Percentiles rank a stretch among this genome's conserved stretches.
Conservation (phyloP, 371 early-diverging fungal species). For the Blastocladiella emersonii region DNA sequence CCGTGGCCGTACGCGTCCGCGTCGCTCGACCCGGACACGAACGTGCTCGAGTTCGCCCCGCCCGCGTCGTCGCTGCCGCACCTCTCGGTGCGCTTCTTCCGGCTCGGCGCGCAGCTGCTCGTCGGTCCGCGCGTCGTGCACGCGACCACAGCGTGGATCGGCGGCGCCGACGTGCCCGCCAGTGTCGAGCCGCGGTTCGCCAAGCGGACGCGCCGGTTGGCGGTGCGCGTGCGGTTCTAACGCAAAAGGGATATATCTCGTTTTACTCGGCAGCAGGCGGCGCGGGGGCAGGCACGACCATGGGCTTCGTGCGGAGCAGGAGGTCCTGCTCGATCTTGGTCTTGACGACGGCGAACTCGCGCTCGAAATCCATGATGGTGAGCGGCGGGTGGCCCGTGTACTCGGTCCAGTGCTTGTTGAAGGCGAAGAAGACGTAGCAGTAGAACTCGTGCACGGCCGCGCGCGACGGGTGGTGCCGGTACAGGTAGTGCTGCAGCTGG, state of each 20-base stretch:
- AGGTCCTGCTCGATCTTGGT: slow-evolving; percentile 27
- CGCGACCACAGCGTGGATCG: not conserved
- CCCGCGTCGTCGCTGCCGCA: not conserved
- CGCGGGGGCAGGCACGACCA: too few species aligned
- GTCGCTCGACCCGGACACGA: not conserved
- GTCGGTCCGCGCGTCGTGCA: not conserved
- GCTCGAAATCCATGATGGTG: slow-evolving; percentile 61
- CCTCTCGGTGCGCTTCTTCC: not conserved
- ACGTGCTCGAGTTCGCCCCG: not conserved
- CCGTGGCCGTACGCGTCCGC: not conserved
- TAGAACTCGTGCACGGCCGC: slow-evolving; percentile 51
- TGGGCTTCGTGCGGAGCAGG: slow-evolving; percentile 9
- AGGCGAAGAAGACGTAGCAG: slow-evolving; percentile 49
- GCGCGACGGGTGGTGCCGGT: slow-evolving; percentile 34
- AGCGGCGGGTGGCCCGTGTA: slow-evolving; percentile 28
- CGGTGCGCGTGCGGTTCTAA: too few species aligned
- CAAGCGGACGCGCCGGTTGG: too few species aligned
- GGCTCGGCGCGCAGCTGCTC: not conserved
- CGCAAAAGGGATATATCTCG: too few species aligned
- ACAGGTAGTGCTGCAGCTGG: slow-evolving; percentile 48
- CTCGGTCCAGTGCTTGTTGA: slow-evolving; percentile 50
- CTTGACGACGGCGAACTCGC: slow-evolving; percentile 45
- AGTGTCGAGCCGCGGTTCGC: too few species aligned
- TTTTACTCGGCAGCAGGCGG: too few species aligned
- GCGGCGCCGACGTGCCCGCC: too few species aligned